Percentiles rank a stretch among this genome's conserved stretches.
phyloP scores from a whole-genome alignment of 495 filamentous ascomycete species.

The Penicillium lagena region DNA sequence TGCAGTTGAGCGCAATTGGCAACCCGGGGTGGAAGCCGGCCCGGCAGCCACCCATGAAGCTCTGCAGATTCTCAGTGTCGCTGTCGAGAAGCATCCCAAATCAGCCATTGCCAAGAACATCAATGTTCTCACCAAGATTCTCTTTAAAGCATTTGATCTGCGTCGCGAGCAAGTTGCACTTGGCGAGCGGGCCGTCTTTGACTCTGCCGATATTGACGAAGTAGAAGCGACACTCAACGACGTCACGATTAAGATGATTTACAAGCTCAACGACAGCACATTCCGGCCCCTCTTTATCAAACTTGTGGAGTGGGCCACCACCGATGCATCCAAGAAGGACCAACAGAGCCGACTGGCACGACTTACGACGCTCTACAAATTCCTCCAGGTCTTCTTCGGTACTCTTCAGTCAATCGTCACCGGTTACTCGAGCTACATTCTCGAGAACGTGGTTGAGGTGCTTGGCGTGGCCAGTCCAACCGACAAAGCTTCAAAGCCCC shows the following conservation, averaged over 20 bases:
- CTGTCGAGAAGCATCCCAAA: conserved; percentile 73
- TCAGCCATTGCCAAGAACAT: conserved; percentile 64
- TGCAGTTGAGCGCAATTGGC: conserved; percentile 65
- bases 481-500: conserved; percentile 38
- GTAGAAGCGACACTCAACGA: conserved; percentile 62
- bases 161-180: conserved; percentile 46
- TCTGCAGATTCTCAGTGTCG: conserved; percentile 55
- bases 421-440: conserved; percentile 76
- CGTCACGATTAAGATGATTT: conserved; percentile 76
- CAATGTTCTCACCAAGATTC: conserved; percentile 56
- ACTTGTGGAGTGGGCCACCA: conserved; percentile 71
- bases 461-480: conserved; percentile 45
- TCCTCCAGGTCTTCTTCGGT: conserved; percentile 71
- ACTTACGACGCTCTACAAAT: conserved; percentile 67
- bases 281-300: conserved; percentile 90
- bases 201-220: conserved; percentile 47
- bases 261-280: conserved; percentile 92
- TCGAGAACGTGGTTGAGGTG: conserved; percentile 65
- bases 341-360: conserved; percentile 46
- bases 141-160: conserved; percentile 68
- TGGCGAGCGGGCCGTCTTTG: conserved; percentile 29
- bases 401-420: conserved; percentile 90
- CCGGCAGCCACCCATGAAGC: conserved; percentile 59
- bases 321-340: conserved; percentile 53
- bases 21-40: conserved; percentile 51